A percentile compares a stretch with the other conserved stretches of the same genome.
Conservation (phyloP, 208 protist species). For the Crithidia thermophila region DNA sequence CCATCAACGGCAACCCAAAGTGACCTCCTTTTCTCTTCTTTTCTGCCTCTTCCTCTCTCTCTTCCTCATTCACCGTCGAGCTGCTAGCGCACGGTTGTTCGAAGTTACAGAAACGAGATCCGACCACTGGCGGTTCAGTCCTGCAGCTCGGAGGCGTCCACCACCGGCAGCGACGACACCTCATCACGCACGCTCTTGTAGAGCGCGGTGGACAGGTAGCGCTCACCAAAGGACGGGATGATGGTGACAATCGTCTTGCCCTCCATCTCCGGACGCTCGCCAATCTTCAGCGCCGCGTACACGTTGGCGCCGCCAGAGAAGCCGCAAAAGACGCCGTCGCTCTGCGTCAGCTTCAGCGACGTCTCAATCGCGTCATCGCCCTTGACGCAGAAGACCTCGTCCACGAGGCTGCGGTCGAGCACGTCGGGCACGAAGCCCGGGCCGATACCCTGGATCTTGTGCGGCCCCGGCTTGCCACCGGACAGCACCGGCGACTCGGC, state of each 20-base stretch:
- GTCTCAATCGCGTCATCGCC: slow-evolving; percentile 72
- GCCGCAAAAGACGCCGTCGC: slow-evolving; percentile 86
- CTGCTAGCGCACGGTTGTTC: neutral
- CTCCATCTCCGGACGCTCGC: slow-evolving; percentile 76
- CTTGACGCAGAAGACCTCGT: slow-evolving; percentile 78
- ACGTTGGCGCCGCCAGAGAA: slow-evolving; percentile 89
- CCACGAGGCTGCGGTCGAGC: slow-evolving; percentile 61
- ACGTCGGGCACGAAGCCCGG: slow-evolving; percentile 89
- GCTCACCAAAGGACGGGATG: slow-evolving; percentile 90
- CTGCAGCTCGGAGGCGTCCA: slow-evolving; percentile 68
- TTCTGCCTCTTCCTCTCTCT: no score
- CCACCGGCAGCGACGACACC: slow-evolving; percentile 63
- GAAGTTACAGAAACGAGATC: slow-evolving; percentile 13
- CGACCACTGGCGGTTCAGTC: slow-evolving; percentile 32
- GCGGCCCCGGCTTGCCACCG: slow-evolving; percentile 76
- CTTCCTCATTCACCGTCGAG: no score
- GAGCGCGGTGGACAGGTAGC: slow-evolving; percentile 87
- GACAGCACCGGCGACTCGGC: slow-evolving; percentile 86
- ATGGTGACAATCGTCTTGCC: slow-evolving; percentile 91
- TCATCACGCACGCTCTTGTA: slow-evolving; percentile 78
- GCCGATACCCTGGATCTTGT: slow-evolving; percentile 93
- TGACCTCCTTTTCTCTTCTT: no score
- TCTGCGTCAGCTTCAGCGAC: slow-evolving; percentile 68
- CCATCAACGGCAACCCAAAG: no score
- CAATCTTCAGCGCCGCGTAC: slow-evolving; percentile 82